Conservation (phyloP, 1,284 basidiomycete genomes). For the Puccinia triticina region DNA sequence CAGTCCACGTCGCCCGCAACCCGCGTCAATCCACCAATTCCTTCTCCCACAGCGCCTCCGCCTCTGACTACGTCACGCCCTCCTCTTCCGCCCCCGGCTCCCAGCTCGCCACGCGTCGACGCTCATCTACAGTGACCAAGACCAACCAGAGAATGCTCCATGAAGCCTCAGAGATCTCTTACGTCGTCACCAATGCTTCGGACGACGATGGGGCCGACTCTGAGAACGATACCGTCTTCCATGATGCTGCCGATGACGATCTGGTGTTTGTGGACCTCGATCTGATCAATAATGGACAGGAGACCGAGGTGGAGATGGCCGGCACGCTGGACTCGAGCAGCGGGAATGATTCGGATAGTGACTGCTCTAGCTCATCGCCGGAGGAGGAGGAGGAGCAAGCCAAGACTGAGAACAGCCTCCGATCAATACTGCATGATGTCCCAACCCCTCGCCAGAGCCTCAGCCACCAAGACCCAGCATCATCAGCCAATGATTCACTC, state of each 20-base stretch:
- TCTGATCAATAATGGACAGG: slow-evolving; percentile 32
- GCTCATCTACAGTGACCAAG: slow-evolving; percentile 30
- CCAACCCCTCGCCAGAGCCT: neutral
- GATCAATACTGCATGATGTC: neutral
- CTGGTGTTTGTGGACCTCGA: slow-evolving; percentile 47
- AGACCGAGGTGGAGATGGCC: slow-evolving; percentile 18
- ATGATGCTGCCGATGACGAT: slow-evolving; percentile 41
- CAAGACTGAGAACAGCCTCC: too few species aligned
- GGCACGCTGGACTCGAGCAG: slow-evolving; percentile 31
- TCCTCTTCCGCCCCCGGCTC: neutral
- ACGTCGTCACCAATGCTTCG: neutral
- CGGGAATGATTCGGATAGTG: slow-evolving; percentile 38
- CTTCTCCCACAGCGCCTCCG: neutral
- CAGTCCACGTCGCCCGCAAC: neutral
- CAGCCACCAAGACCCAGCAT: neutral
- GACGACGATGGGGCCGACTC: slow-evolving; percentile 36
- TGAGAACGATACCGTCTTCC: slow-evolving; percentile 37
- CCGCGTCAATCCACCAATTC: neutral
- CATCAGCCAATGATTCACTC: neutral
- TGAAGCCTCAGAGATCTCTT: neutral
- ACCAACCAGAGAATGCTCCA: slow-evolving; percentile 1
- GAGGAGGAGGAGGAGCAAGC: slow-evolving; percentile 20
- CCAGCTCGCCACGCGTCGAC: neutral
- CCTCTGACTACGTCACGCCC: slow-evolving; percentile 13
- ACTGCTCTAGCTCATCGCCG: slow-evolving; percentile 27